Percentiles rank a stretch among this genome's conserved stretches.
phyloP scores from a whole-genome alignment of 2,329 filamentous ascomycete species.

The Sarocladiaceae sp. region DNA sequence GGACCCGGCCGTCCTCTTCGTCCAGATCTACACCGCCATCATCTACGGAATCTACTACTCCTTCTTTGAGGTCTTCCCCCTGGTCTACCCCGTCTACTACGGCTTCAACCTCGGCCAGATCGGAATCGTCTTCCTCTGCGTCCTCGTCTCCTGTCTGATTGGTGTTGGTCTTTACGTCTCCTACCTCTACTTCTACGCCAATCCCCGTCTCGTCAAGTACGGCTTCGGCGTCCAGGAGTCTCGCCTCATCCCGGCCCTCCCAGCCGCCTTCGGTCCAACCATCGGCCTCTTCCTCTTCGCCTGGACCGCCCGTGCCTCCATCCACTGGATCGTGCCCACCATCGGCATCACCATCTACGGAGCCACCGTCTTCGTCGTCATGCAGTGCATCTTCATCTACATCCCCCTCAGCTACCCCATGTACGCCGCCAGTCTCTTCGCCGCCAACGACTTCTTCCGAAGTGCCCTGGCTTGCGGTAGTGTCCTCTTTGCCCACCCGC shows the following conservation, averaged over 20 bases:
- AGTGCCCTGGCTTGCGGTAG: constrained; percentile 52
- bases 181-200: constrained; percentile 47
- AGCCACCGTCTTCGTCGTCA: constrained; percentile 44
- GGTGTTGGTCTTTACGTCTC: constrained; percentile 41
- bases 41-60: constrained; percentile 57
- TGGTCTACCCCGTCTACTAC: constrained; percentile 56
- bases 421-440: constrained; percentile 54
- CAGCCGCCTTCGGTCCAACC: constrained; percentile 45
- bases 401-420: constrained; percentile 49
- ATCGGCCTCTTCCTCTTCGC: constrained; percentile 56
- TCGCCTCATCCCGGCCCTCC: constrained; percentile 49
- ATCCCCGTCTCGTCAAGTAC: constrained; percentile 40
- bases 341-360: constrained; percentile 53
- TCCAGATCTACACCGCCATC: constrained; percentile 55
- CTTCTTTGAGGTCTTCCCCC: constrained; percentile 61
- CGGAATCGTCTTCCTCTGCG: constrained; percentile 54
- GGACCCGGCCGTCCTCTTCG: constrained; percentile 57
- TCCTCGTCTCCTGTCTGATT: constrained; percentile 51
- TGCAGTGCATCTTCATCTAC: constrained; percentile 57
- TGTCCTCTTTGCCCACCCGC: constrained; percentile 53
- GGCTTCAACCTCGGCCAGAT: constrained; percentile 51
- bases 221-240: constrained; percentile 47
- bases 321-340: constrained; percentile 50
- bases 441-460: constrained; percentile 54
- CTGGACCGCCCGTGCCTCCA: constrained; percentile 45